Base-by-base conservation (phyloP, 495 filamentous ascomycete species). In the Aspergillus campestris region DNA sequence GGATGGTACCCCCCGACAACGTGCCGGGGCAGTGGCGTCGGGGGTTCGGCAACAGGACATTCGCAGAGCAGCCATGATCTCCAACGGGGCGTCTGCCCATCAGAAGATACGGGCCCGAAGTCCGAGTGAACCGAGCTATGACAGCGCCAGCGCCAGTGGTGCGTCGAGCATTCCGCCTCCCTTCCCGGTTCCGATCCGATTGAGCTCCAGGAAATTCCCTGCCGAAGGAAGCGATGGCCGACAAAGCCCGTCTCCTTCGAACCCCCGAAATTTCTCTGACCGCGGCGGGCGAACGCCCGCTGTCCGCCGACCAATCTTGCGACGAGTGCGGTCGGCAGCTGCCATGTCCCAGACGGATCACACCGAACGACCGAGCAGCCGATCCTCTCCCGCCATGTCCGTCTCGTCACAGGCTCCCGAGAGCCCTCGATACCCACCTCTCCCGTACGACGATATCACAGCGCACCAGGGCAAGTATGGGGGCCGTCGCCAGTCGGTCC, bases 111-210 rank as follows among this genome's bases (percentile, higher is more conserved):
- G 85, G 30, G 67, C 80, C 7, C 76, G 84, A 32, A 95, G 83
- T 58, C 85, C 88, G 1, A 94, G 88, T 50, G 67, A 88, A 24
- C 72, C 79, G 50, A 71, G 85, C 73, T 51, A 72, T 52, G 60
- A 73, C 11, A 69, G 70, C 40, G 75, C 78, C 47, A 74, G 64
- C 51, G 68, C 54, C 39, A 55, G 51, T 44, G 56, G 54, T 18
- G 45, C 48, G 29, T 67, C 66, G 29, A 64, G 58, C 33, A 60
- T 71, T 45, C 65, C 69, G 29, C 87, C 87, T 15, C 87, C 88
- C 7, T 95, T 95, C 71, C 89, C 94, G 0, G 90, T 98, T 7
- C 92, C 92, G 4, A 85, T 82, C 8, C 76, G 92, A 43, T 81
- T 86, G 12, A 96, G 91, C 59, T 96, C 92, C 3, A 79, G 88